phyloP scores from a whole-genome alignment of 306 rosid species.

The Luffa acutangula region DNA sequence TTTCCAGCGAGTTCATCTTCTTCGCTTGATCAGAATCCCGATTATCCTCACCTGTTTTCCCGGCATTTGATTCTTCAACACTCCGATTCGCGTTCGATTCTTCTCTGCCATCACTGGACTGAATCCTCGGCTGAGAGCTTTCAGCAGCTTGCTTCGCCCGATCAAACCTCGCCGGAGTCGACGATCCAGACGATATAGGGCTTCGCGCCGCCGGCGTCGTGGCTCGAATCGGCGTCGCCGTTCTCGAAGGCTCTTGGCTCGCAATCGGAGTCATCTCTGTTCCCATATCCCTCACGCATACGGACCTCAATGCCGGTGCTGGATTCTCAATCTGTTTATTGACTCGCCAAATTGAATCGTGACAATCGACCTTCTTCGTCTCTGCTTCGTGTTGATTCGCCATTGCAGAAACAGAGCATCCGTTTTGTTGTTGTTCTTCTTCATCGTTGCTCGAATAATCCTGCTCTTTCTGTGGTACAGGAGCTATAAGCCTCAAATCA shows the following conservation, averaged over 20 bases:
- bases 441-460: conserved; percentile 46
- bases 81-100: conserved; percentile 9
- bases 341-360: conserved; percentile 56
- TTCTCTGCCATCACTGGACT: conserved; percentile 11
- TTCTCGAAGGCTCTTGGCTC: conserved; percentile 88
- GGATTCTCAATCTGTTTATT: conserved; percentile 31
- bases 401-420: conserved; percentile 8
- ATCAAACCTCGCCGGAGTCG: conserved; percentile 51
- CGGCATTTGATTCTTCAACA: conserved; percentile 33
- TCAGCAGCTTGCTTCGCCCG: conserved; percentile 33
- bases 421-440: conserved; percentile 14
- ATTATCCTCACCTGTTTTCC: conserved; percentile 19
- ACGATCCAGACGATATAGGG: conserved; percentile 64
- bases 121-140: conserved; percentile 15
- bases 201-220: conserved; percentile 62
- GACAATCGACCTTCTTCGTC: conserved; percentile 66
- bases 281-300: conserved; percentile 90
- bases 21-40: conserved; percentile 31
- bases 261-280: conserved; percentile 97
- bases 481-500: conserved; percentile 84
- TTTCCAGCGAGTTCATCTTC: conserved; percentile 52
- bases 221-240: conserved; percentile 73
- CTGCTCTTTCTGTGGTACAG: conserved; percentile 74
- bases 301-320: conserved; percentile 33
- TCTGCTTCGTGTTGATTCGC: conserved; percentile 29